Percentiles rank a stretch among this genome's conserved stretches.
Conservation (phyloP, 768 basidiomycete genomes). For the Suillus subalutaceus region DNA sequence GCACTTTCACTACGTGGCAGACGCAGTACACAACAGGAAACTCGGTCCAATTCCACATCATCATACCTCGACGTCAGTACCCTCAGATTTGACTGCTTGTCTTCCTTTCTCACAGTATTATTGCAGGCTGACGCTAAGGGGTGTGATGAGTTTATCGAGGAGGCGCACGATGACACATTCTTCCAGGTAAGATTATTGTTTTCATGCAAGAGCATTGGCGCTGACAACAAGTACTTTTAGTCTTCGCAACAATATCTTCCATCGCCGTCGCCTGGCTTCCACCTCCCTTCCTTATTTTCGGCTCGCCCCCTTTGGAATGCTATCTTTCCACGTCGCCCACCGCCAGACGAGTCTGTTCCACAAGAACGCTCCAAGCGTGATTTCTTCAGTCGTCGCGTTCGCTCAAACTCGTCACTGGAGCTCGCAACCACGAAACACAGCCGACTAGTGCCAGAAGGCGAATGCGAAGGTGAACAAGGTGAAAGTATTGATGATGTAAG, state of each 20-base stretch:
- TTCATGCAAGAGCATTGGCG: neutral
- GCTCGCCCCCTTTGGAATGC: no score
- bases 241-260: neutral
- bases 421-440: rapidly evolving
- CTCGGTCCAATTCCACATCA: neutral
- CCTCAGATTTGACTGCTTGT: neutral
- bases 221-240: neutral
- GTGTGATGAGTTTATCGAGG: neutral
- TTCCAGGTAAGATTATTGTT: neutral
- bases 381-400: no score
- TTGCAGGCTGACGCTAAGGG: neutral
- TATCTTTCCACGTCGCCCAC: neutral
- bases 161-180: neutral
- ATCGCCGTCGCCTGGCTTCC: neutral
- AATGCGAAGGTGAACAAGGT: neutral
- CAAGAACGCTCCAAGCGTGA: neutral
- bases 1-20: no score
- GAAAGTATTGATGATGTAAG: neutral
- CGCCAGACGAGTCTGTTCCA: no score
- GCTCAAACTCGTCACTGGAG: no score
- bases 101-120: neutral
- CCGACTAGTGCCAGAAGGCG: no score
- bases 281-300: neutral
- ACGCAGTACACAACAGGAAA: neutral
- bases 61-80: neutral